Conservation (phyloP, 2,329 filamentous ascomycete genomes). For the Curvularia sp. region DNA sequence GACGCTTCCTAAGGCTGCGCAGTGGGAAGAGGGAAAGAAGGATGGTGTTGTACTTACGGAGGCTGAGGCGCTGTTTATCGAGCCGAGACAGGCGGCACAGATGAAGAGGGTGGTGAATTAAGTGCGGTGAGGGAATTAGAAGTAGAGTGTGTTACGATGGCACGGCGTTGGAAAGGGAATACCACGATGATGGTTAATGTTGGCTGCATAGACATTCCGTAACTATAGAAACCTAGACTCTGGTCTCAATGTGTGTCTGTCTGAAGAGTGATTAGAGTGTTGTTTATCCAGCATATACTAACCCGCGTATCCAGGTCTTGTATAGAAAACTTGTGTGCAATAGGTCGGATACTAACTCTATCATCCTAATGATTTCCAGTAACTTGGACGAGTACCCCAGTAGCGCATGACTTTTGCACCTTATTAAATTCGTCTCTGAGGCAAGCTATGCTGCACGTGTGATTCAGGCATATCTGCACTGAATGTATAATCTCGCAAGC, state of each 20-base stretch:
- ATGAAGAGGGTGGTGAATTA: conserved; percentile 42
- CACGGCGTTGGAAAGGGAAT: conserved; percentile 1
- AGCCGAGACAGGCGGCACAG: conserved; percentile 77
- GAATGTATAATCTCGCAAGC: neutral
- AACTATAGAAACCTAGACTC: neutral
- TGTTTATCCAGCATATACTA: neutral
- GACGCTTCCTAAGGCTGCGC: conserved; percentile 67
- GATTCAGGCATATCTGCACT: neutral
- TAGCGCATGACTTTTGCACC: too few relatives aligned
- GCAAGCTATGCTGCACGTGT: neutral
- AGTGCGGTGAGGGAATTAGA: neutral
- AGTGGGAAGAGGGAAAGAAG: conserved; percentile 60
- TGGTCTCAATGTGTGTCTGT: neutral
- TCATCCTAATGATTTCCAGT: neutral
- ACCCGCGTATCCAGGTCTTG: neutral
- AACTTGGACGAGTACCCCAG: neutral
- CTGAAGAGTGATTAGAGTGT: neutral
- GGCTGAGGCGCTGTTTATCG: conserved; percentile 85
- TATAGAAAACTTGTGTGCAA: neutral
- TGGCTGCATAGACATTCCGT: neutral
- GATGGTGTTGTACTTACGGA: conserved; percentile 73
- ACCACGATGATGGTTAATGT: neutral
- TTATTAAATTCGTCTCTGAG: neutral
- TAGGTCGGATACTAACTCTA: neutral
- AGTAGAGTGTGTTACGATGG: neutral